Percentiles rank a stretch among this genome's conserved stretches.
phyloP scores from a whole-genome alignment of 1,284 basidiomycete genomes.

The Microbotryomycetes sp. region DNA sequence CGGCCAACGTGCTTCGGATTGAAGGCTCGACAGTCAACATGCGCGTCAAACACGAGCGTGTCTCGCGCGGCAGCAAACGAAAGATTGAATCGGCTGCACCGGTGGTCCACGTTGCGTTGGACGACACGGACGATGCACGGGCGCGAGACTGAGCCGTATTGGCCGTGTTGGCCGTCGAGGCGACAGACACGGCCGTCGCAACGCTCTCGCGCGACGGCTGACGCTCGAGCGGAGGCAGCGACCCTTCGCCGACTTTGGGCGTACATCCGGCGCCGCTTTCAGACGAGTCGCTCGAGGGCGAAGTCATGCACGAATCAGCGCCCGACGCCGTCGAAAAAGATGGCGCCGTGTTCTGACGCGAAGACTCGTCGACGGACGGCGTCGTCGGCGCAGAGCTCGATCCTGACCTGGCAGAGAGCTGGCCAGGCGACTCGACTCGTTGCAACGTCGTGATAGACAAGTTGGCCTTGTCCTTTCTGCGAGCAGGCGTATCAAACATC shows the following conservation, averaged over 20 bases:
- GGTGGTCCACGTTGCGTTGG: conserved; percentile 63
- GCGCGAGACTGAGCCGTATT: background rate
- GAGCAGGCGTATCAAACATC: background rate
- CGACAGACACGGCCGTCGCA: conserved; percentile 1
- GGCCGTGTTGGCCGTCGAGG: background rate
- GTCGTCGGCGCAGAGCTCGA: background rate
- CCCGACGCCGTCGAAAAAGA: background rate
- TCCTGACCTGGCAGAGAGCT: conserved; percentile 8
- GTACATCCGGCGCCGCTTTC: background rate
- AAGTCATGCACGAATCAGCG: no score
- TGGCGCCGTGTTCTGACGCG: background rate
- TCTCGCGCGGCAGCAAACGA: conserved; percentile 88
- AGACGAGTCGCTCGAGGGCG: background rate
- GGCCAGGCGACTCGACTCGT: conserved; percentile 18
- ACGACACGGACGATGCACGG: conserved; percentile 41
- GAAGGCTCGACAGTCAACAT: conserved; percentile 90
- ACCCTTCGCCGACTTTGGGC: background rate
- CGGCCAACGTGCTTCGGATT: conserved; percentile 86
- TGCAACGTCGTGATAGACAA: conserved; percentile 26
- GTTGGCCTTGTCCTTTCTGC: conserved; percentile 14
- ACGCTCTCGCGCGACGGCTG: conserved; percentile 2
- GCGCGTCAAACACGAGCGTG: conserved; percentile 74
- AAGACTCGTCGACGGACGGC: conserved; percentile 2
- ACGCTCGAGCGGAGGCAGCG: background rate
- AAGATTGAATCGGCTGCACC: conserved; percentile 96